Evolutionary conservation across 78 protist genomes (phyloP).

Genomic region (Andalucia godoyi): DNA sequence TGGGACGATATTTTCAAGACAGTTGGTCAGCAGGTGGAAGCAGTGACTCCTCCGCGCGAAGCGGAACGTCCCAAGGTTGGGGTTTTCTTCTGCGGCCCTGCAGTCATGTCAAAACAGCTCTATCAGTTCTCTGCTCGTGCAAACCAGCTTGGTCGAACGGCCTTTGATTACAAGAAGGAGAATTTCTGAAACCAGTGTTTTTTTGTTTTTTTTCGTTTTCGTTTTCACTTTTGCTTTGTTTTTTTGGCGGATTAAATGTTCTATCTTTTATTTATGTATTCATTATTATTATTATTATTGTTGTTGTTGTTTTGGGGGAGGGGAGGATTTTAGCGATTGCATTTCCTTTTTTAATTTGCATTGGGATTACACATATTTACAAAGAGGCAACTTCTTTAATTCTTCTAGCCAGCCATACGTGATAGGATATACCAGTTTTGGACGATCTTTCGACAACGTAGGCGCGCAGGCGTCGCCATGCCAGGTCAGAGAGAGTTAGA

Average conservation of each 20-base stretch:
- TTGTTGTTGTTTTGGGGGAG: not conserved
- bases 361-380: no score
- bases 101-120: conserved; percentile 33
- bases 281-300: not conserved
- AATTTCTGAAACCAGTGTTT: conserved; percentile 35
- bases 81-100: conserved; percentile 68
- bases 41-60: not conserved
- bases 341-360: not conserved
- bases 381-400: no score
- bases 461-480: no score
- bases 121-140: not conserved
- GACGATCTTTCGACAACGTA: no score
- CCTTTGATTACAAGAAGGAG: conserved; percentile 59
- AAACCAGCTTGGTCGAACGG: not conserved
- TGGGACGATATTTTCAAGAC: conserved; percentile 1
- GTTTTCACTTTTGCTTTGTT: not conserved
- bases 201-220: not conserved
- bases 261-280: not conserved
- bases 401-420: no score
- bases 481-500: no score
- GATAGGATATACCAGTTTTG: no score
- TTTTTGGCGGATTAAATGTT: not conserved
- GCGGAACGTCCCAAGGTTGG: conserved; percentile 36
- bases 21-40: not conserved
- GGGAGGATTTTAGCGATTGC: not conserved